phyloP scores from a whole-genome alignment of 768 basidiomycete genomes.

The Tylopilus subfusipes region DNA sequence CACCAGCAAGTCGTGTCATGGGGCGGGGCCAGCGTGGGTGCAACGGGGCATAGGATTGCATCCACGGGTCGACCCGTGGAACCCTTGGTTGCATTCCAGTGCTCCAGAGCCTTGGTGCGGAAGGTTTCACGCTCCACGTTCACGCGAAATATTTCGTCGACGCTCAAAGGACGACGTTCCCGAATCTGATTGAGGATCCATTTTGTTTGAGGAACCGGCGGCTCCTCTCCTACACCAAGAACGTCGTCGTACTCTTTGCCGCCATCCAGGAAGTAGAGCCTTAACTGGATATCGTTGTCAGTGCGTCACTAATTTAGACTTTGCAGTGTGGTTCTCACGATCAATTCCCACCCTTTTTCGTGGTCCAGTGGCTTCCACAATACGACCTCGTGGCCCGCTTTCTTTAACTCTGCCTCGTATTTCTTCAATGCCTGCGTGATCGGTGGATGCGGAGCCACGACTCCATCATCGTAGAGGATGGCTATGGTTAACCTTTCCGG shows the following conservation, averaged over 20 bases:
- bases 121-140: conserved; percentile 43
- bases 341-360: conserved; percentile 43
- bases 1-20: conserved; percentile 49
- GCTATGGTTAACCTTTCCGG: conserved; percentile 43
- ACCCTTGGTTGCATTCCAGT: conserved; percentile 42
- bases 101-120: conserved; percentile 36
- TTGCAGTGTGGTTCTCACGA: conserved; percentile 31
- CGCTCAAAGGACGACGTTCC: conserved; percentile 35
- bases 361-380: conserved; percentile 46
- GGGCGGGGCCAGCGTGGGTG: conserved; percentile 46
- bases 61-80: conserved; percentile 45
- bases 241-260: conserved; percentile 43
- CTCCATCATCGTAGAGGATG: conserved; percentile 49
- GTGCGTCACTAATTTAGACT: conserved; percentile 4
- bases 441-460: conserved; percentile 49
- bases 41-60: conserved; percentile 44
- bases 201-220: conserved; percentile 38
- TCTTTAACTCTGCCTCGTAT: conserved; percentile 37
- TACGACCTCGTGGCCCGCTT: conserved; percentile 51
- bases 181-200: conserved; percentile 44
- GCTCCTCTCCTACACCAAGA: conserved; percentile 33
- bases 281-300: conserved; percentile 31
- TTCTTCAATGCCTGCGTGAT: conserved; percentile 39
- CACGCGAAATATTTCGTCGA: conserved; percentile 43
- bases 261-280: conserved; percentile 49